Base-by-base conservation (phyloP, 2,329 filamentous ascomycete species). In the Teratosphaeria nubilosa region DNA sequence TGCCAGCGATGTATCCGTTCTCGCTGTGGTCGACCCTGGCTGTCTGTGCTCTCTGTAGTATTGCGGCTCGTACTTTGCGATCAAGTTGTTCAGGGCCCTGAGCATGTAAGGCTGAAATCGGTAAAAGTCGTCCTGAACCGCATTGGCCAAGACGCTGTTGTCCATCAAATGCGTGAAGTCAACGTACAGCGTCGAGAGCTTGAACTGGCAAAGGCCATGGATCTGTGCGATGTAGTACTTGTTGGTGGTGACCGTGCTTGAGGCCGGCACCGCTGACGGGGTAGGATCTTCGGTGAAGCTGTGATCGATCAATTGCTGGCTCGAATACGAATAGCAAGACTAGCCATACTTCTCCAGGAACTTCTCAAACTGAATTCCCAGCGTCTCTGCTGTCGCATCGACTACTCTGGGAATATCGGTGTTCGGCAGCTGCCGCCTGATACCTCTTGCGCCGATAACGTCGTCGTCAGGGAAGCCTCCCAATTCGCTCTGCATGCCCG, bases 41-140 rank as follows among this genome's bases (percentile, higher is more conserved):
- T 96, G 91, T 56, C 90, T 85, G 77, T 97, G 92, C 69, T 95
- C 88, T 66, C 89, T 84, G 76, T 95, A 97, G 76, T 97, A 99
- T 70, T 88, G 82, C 5, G 94, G 90, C 73, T 96, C 92, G 75
- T 96, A 87, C 76, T 95, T 95, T 65, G 90, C 87, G 66, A 99
- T 95, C 74, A 95, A 84, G 69, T 91, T 95, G 76, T 99, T 91
- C 51, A 99, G 78, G 27, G 87, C 91, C 63, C 88, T 85, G 24
- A 88, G 90, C 68, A 99, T 83, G 72, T 94, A 99, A 2, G 94
- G 94, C 25, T 95, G 81, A 72, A 96, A 96, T 65, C 94, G 89
- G 74, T 96, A 97, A 78, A 96, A 97, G 69, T 95, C 88, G 66
- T 85, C 86, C 64, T 91, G 87, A 62, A 97, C 87, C 55, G 90